Evolutionary conservation across 73 alveolate species (phyloP).

Genomic region (Tetrahymena thermophila): DNA sequence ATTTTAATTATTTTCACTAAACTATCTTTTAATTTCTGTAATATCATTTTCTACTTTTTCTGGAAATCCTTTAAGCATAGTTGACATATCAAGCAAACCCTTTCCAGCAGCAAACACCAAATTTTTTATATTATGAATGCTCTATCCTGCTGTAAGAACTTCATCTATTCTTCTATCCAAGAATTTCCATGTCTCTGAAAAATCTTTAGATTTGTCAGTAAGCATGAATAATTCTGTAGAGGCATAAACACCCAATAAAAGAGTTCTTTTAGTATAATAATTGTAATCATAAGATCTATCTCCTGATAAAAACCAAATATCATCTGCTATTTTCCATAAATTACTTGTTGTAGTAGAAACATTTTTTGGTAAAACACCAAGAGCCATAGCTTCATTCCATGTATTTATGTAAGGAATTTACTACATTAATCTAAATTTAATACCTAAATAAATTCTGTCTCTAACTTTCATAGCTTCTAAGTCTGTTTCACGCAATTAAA

Average conservation of each 20-base stretch:
- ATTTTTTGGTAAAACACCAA: slow-evolving; percentile 53
- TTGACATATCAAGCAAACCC: slow-evolving; percentile 30
- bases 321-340: slow-evolving; percentile 49
- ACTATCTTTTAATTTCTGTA: not conserved
- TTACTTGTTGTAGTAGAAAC: slow-evolving; percentile 29
- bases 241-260: slow-evolving; percentile 49
- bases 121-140: not conserved
- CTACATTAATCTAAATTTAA: slow-evolving; percentile 42
- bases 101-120: not conserved
- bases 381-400: slow-evolving; percentile 75
- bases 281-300: slow-evolving; percentile 56
- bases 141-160: not conserved
- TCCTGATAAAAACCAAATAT: slow-evolving; percentile 67
- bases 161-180: slow-evolving; percentile 45
- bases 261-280: slow-evolving; percentile 64
- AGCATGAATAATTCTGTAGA: slow-evolving; percentile 72
- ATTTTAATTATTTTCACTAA: not conserved
- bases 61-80: slow-evolving; percentile 28
- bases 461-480: slow-evolving; percentile 7
- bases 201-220: slow-evolving; percentile 47
- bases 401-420: slow-evolving; percentile 46
- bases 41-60: not conserved
- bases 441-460: slow-evolving; percentile 4
- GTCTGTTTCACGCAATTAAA: slow-evolving; percentile 11
- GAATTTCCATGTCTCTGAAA: slow-evolving; percentile 60